Base-by-base conservation (phyloP, 495 filamentous ascomycete species). In the Schizothecium vesticola region DNA sequence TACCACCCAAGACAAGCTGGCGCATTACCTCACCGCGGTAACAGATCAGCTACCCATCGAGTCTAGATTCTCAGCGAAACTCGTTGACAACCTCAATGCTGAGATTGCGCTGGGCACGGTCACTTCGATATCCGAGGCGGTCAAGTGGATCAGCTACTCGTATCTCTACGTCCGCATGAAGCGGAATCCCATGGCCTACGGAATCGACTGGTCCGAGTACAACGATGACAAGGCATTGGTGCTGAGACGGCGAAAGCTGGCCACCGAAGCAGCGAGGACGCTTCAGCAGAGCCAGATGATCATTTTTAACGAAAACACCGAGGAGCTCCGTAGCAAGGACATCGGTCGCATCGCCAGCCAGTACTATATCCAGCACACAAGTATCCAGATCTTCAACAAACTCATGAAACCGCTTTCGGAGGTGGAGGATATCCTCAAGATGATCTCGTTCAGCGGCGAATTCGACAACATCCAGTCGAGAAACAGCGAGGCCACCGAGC, bases 91-190 rank as follows among this genome's bases (percentile, higher is more conserved):
- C 70, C 77, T 99, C 65, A 99, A 99, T 72, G 95, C 95, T 26
- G 95, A 99, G 76, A 92, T 98, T 65, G 86, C 92, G 0, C 82
- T 99, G 21, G 95, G 95, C 11, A 99, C 95, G 0, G 96, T 99
- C 58, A 97, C 94, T 1, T 97, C 94, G 8, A 88, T 99, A n/a
- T 77, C 88, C 12, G 95, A 99, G 77, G 95, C 90, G 6, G 93
- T 97, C 0, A 91, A 94, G 73, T 99, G 95, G 95, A 88, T 99
- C 12, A 93, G 95, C 13, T 98, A 99, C 76, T 97, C 94, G 2
- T 99, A 98, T 75, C 85, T 99, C 3, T 98, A 94, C 71, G 94
- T 98, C 56, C 89, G 95, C 33, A 98, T 98, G 95, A 88, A 91
- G 75, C 88, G 90, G 57, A 97, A 93, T 72, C 96, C 94, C 1